Evolutionary conservation across 106 monocot genomes (phyloP), one percentile per base, ranked within the genome.

Genomic region (Platanthera zijinensis): DNA sequence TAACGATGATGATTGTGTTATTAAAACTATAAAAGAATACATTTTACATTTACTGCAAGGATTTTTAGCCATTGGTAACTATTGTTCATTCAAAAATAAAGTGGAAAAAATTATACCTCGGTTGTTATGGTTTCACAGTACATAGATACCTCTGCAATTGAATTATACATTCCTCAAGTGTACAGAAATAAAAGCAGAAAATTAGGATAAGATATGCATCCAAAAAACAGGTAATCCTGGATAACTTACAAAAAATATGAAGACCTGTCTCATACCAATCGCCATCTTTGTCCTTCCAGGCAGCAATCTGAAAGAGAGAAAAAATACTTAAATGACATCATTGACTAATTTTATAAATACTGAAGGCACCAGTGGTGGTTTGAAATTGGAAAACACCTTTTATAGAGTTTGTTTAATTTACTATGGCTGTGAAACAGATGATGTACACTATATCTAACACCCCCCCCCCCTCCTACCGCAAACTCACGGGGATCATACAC

Each of bases 201-300:
- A 7, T 32, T 10, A 70, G 10, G 30, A 17, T 70, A 48, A 17
- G n/a, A 70, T 48, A 47, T 13, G 66, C 48, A 70, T 70, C 48
- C 48, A 47, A 19, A 64, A 32, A 10, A 8, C 45, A 70, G 12
- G 9, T 10, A 51, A 67, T 32, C 47, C 51, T 68, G 30, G 7
- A 32, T 74, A 69, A 79, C 94, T 83, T 84, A 97, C 97, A 97
- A 83, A 97, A 97, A 77, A 97, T 94, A 79, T 97, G 94, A 39
- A 97, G 91, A 62, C 97, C 97, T 17, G 97, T 97, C 51, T 97
- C 97, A 53, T 97, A 97, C 94, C 91, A 97, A 83, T 97, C 97
- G 72, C 97, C 97, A 82, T 97, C 94, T 51, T 82, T 57, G 56
- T 97, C 97, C 83, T 94, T 94, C 97, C 97, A 97, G 70, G 97